Evolutionary conservation across 208 protist genomes (phyloP).

Genomic region (Borovskyia barvae): DNA sequence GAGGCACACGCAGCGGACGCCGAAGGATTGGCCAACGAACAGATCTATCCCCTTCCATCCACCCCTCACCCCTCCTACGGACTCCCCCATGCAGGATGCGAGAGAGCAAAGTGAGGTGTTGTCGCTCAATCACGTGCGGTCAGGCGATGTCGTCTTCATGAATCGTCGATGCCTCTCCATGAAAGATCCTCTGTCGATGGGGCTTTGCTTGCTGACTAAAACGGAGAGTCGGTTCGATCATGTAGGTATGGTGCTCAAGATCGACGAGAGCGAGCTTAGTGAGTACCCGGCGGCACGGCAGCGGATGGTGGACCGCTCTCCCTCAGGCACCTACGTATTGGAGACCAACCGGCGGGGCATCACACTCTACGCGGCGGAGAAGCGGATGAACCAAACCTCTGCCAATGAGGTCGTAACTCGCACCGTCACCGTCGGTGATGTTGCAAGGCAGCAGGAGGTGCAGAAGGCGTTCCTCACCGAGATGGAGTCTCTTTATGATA

Average conservation of each 20-base stretch:
- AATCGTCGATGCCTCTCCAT: constrained; percentile 74
- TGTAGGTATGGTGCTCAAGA: constrained; percentile 75
- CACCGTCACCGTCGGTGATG: constrained; percentile 28
- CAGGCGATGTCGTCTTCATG: constrained; percentile 83
- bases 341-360: constrained; percentile 79
- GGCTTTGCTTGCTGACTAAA: constrained; percentile 73
- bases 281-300: constrained; percentile 28
- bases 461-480: constrained; percentile 24
- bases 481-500: constrained; percentile 41
- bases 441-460: not conserved
- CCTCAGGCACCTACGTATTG: constrained; percentile 74
- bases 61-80: not conserved
- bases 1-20: too few relatives aligned
- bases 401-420: constrained; percentile 51
- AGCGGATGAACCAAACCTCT: constrained; percentile 56
- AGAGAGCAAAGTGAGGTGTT: not conserved
- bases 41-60: too few relatives aligned
- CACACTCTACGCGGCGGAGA: constrained; percentile 63
- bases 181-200: constrained; percentile 61
- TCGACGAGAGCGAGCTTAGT: constrained; percentile 34
- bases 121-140: constrained; percentile 19
- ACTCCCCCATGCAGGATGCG: not conserved
- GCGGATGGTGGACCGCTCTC: constrained; percentile 41
- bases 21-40: too few relatives aligned
- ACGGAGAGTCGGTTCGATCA: constrained; percentile 81